Percentiles rank a stretch among this genome's conserved stretches.
These are phyloP conservation scores for Pneumocystis canis DNA, from an alignment of 1,139 yeast species.

Conservation along the genomic window DNA sequence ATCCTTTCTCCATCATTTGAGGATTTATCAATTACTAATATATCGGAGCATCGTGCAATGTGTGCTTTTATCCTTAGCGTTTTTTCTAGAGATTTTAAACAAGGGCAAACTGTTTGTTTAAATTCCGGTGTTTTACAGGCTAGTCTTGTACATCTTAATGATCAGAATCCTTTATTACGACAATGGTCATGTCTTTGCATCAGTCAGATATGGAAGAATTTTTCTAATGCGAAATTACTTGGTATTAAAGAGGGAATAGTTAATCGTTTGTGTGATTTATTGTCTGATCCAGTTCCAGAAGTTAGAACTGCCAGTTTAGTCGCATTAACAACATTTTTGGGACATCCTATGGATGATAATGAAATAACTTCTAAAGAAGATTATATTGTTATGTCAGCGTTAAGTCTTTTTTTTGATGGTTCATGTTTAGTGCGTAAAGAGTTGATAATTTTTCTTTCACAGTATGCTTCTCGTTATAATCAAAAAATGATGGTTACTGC, in stretches of 20 bases:
- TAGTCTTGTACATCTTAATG: conserved; percentile 49
- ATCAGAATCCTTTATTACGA: conserved; percentile 70
- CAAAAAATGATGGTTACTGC: conserved; percentile 77
- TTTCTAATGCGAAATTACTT: conserved; percentile 63
- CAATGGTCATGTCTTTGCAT: conserved; percentile 83
- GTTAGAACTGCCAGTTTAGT: conserved; percentile 73
- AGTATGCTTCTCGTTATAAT: conserved; percentile 54
- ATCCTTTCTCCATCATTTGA: conserved; percentile 41
- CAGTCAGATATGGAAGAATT: conserved; percentile 60
- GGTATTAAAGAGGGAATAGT: conserved; percentile 54
- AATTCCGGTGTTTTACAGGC: conserved; percentile 59
- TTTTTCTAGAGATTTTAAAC: conserved; percentile 63
- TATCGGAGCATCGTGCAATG: conserved; percentile 80
- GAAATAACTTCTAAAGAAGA: conserved; percentile 25
- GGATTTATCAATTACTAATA: conserved; percentile 26
- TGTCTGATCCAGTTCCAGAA: conserved; percentile 88
- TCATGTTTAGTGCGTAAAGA: conserved; percentile 82
- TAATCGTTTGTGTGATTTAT: conserved; percentile 39
- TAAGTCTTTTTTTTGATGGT: conserved; percentile 59
- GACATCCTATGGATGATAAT: conserved; percentile 28
- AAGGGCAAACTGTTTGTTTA: conserved; percentile 69
- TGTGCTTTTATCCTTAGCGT: conserved; percentile 79
- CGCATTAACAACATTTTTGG: conserved; percentile 56
- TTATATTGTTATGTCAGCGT: conserved; percentile 32
- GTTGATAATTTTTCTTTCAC: conserved; percentile 59